Base-by-base conservation (phyloP, 2,329 filamentous ascomycete species). In the Tolypocladium inflatum region DNA sequence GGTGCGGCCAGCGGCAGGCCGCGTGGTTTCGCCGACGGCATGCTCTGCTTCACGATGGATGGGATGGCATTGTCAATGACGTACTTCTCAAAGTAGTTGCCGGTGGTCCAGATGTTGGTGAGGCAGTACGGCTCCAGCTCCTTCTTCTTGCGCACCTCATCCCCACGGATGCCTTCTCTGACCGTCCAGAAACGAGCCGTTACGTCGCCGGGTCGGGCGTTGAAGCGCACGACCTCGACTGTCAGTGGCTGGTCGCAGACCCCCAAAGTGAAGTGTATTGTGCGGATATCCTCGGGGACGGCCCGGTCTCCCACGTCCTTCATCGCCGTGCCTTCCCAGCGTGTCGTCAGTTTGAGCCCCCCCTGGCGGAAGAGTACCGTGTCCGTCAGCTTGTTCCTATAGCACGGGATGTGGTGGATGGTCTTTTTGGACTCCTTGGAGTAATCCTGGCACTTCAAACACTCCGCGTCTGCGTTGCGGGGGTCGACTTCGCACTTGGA, bases 321-420 rank as follows among this genome's bases (percentile, higher is more conserved):
- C 60, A 79, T 71, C 35, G 71, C 65, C 5, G 70, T 71, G 7
- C 74, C 74, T 1, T 62, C 53, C 74, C 77, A 80, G 26, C 78
- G 71, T 3, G 63, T 59, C 0, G 79, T 82, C 33, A 80, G 68
- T 2, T 68, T 63, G 17, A 80, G 68, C 1, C 76, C 76, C 5
- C 76, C 73, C 1, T 65, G 64, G n/a, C 79, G 77, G 59, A 72
- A 77, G 4, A 78, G 64, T 1, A 67, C 62, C 19, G 75, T 67
- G 10, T 76, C 71, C 30, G 70, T 72, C 13, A 81, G 66, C 60
- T 76, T 77, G 61, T 69, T 73, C 15, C 79, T 74, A 17, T 71
- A 64, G 58, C 80, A 82, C 0, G 72, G 71, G 5, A 76, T 64
- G 30, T 70, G 67, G 57, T 81, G 78, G 6, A 81, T 73, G 2